Percentiles rank a stretch among this genome's conserved stretches.
Conservation (phyloP, 805 yeast species). For the Schwanniomyces sp. region DNA sequence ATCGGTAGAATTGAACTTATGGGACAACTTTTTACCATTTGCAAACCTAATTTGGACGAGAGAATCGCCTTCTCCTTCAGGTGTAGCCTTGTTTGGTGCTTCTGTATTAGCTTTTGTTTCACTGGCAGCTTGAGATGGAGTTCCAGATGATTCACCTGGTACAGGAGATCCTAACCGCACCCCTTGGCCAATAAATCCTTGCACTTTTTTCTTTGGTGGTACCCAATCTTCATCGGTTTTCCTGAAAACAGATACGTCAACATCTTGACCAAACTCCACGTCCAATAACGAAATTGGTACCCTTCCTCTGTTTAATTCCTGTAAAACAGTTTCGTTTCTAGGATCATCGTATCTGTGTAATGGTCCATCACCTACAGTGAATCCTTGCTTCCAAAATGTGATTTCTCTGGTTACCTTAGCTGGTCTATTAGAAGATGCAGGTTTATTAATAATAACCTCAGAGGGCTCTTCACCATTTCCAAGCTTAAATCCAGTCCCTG, state of each 20-base stretch:
- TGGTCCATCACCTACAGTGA: conserved; percentile 90
- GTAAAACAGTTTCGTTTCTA: conserved; percentile 71
- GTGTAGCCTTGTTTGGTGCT: conserved; percentile 8
- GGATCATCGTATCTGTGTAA: conserved; percentile 90
- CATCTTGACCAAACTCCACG: conserved; percentile 89
- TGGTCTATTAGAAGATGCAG: conserved; percentile 21
- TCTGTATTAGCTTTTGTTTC: conserved; percentile 7
- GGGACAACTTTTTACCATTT: conserved; percentile 69
- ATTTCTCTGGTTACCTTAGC: conserved; percentile 71
- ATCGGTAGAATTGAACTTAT: conserved; percentile 63
- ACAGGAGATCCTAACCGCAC: conserved; percentile 87
- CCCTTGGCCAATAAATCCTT: conserved; percentile 79
- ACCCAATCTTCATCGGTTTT: conserved; percentile 78
- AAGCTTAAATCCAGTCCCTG: conserved; percentile 53
- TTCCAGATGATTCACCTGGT: conserved; percentile 57
- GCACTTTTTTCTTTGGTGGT: conserved; percentile 60
- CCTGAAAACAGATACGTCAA: conserved; percentile 83
- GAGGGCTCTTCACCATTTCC: conserved; percentile 47
- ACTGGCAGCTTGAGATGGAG: conserved; percentile 16
- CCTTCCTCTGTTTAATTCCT: conserved; percentile 82
- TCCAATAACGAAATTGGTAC: conserved; percentile 84
- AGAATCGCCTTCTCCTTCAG: conserved; percentile 58
- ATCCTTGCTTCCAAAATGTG: conserved; percentile 96
- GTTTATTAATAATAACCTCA: conserved; percentile 33
- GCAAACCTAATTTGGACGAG: conserved; percentile 84